Percentiles rank a stretch among this genome's conserved stretches.
Evolutionary conservation across 306 rosid genomes (phyloP).

Genomic region (Ormosia emarginata): DNA sequence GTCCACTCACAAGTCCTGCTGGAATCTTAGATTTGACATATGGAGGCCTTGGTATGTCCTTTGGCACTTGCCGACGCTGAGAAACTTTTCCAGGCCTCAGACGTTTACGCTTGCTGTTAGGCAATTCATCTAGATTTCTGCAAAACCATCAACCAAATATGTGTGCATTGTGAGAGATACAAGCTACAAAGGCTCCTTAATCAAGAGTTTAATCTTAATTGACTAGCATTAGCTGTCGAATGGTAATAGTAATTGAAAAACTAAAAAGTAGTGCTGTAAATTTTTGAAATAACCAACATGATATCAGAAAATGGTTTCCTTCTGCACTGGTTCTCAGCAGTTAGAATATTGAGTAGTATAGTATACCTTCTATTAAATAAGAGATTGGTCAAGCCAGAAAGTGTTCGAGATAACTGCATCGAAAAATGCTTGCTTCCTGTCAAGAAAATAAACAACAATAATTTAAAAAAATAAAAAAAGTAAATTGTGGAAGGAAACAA

Average conservation of each 20-base stretch:
- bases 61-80: slow-evolving; percentile 70
- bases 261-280: neutral
- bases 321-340: neutral
- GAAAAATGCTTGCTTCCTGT: slow-evolving; percentile 64
- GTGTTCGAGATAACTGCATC: slow-evolving; percentile 67
- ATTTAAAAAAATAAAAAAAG: too few relatives aligned
- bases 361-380: slow-evolving; percentile 77
- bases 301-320: neutral
- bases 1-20: slow-evolving; percentile 72
- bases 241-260: neutral
- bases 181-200: neutral
- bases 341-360: neutral
- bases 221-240: neutral
- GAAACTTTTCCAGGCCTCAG: slow-evolving; percentile 83
- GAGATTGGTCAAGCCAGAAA: slow-evolving; percentile 72
- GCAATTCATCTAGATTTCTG: slow-evolving; percentile 58
- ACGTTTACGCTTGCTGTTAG: slow-evolving; percentile 53
- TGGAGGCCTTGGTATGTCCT: slow-evolving; percentile 64
- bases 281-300: neutral
- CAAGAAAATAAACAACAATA: neutral
- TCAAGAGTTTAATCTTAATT: neutral
- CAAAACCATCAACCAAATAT: slow-evolving; percentile 12
- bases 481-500: neutral
- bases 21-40: slow-evolving; percentile 62
- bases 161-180: neutral